Conservation (phyloP, 495 filamentous ascomycete genomes). For the Aspergillus cavernicola region DNA sequence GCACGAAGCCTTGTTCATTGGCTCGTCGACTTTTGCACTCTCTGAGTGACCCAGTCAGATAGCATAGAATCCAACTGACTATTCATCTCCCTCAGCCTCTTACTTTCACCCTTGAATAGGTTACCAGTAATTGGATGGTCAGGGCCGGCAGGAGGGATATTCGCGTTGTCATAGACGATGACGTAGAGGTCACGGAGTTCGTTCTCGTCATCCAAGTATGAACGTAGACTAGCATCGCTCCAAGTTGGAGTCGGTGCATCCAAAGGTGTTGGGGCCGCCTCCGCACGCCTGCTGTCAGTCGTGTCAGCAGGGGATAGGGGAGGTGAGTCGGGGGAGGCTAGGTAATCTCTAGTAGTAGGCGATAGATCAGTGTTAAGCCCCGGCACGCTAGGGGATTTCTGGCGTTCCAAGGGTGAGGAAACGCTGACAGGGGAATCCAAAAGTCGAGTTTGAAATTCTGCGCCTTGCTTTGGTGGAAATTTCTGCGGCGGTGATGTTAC, state of each 20-base stretch:
- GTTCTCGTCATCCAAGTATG: conserved; percentile 88
- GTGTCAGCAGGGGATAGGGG: conserved; percentile 62
- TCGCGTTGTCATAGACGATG: conserved; percentile 86
- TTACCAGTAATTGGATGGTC: conserved; percentile 81
- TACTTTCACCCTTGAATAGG: conserved; percentile 81
- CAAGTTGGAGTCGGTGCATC: conserved; percentile 54
- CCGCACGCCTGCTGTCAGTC: conserved; percentile 27
- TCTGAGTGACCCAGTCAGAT: conserved; percentile 72
- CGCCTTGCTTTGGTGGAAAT: conserved; percentile 44
- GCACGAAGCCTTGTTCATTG: conserved; percentile 9
- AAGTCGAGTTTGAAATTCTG: conserved; percentile 16
- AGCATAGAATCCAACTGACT: conserved; percentile 83
- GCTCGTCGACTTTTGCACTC: conserved; percentile 27
- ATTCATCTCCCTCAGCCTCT: conserved; percentile 74
- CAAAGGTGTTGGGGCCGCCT: conserved; percentile 38
- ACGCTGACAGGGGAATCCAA: conserved; percentile 79
- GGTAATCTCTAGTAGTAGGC: conserved; percentile 59
- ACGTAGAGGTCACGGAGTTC: conserved; percentile 88
- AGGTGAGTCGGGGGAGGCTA: conserved; percentile 57
- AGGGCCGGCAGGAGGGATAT: conserved; percentile 66
- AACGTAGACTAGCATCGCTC: conserved; percentile 79
- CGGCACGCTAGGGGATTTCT: conserved; percentile 41
- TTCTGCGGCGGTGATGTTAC: conserved; percentile 36
- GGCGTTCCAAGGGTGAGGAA: conserved; percentile 52
- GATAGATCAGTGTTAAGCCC: conserved; percentile 63